Conservation (phyloP, 352 stramenopile species). For the Globisporangium solare region DNA sequence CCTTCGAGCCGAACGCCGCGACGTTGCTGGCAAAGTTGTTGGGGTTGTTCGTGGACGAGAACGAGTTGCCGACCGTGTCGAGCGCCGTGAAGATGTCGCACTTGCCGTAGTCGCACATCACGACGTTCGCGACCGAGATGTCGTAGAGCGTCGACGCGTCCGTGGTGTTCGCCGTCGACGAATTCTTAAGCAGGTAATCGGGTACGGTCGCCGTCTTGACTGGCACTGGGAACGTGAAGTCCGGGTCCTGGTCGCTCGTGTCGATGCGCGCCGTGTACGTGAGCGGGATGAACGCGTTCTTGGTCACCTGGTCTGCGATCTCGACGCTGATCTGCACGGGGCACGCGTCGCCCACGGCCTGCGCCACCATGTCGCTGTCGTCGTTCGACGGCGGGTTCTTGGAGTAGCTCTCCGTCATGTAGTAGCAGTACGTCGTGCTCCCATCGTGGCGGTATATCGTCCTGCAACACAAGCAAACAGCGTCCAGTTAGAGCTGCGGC, state of each 20-base stretch:
- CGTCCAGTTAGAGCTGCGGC: background rate
- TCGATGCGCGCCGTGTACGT: slow-evolving; percentile 65
- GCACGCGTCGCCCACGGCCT: slow-evolving; percentile 36
- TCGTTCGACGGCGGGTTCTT: slow-evolving; percentile 30
- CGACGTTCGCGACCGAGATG: slow-evolving; percentile 61
- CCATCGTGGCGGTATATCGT: slow-evolving; percentile 69
- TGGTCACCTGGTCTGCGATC: slow-evolving; percentile 38
- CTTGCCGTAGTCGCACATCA: slow-evolving; percentile 73
- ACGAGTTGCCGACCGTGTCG: slow-evolving; percentile 45
- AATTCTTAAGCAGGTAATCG: slow-evolving; percentile 29
- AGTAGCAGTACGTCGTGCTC: slow-evolving; percentile 82
- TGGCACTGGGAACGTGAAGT: slow-evolving; percentile 54
- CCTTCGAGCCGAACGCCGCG: slow-evolving; percentile 54
- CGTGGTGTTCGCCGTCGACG: slow-evolving; percentile 18
- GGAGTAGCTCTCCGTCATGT: slow-evolving; percentile 58
- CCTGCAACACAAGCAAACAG: slow-evolving; percentile 4
- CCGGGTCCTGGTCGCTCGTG: slow-evolving; percentile 28
- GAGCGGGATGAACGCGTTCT: slow-evolving; percentile 46
- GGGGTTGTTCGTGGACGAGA: slow-evolving; percentile 63
- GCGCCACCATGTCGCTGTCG: slow-evolving; percentile 37
- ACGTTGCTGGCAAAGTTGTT: slow-evolving; percentile 53
- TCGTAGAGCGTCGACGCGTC: slow-evolving; percentile 39
- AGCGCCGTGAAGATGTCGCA: slow-evolving; percentile 61
- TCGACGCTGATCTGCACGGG: slow-evolving; percentile 66
- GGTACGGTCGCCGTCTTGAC: slow-evolving; percentile 41